Evolutionary conservation across 495 filamentous ascomycete genomes (phyloP).

Genomic region (Glutinoglossum americanum): DNA sequence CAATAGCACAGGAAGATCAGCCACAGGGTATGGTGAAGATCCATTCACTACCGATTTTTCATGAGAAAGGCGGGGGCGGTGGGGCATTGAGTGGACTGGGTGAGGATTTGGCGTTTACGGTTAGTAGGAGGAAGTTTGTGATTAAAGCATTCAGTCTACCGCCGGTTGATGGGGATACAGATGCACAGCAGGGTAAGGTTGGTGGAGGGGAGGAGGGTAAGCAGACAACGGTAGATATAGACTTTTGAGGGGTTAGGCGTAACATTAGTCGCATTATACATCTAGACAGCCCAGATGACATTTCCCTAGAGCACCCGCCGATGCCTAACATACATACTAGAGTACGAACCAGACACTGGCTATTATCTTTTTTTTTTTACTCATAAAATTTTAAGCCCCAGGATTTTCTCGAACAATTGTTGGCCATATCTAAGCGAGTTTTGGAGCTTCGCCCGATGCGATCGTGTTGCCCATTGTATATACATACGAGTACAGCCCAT

Average conservation of each 20-base stretch:
- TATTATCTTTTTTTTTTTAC: no score
- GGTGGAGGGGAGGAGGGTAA: slow-evolving; percentile 23
- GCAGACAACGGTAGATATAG: slow-evolving; percentile 37
- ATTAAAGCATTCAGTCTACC: slow-evolving; percentile 82
- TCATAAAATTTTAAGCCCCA: no score
- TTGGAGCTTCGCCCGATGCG: no score
- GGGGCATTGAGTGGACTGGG: slow-evolving; percentile 39
- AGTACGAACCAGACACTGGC: no score
- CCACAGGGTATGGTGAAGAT: slow-evolving; percentile 72
- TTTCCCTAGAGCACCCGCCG: no score
- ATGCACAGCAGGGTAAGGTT: slow-evolving; percentile 29
- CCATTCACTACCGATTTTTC: slow-evolving; percentile 61
- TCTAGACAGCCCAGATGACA: background rate
- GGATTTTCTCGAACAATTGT: no score
- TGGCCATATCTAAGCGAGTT: no score
- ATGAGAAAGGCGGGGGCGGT: slow-evolving; percentile 68
- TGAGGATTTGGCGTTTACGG: slow-evolving; percentile 72
- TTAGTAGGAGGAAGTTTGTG: slow-evolving; percentile 63
- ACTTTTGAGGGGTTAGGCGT: slow-evolving; percentile 30
- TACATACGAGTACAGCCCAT: no score
- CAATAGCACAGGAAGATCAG: slow-evolving; percentile 39
- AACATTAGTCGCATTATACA: no score
- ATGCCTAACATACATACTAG: no score
- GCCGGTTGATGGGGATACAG: slow-evolving; percentile 60
- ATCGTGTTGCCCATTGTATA: no score